Conservation (phyloP, 768 basidiomycete species). For the Kwoniella mangroviensis region DNA sequence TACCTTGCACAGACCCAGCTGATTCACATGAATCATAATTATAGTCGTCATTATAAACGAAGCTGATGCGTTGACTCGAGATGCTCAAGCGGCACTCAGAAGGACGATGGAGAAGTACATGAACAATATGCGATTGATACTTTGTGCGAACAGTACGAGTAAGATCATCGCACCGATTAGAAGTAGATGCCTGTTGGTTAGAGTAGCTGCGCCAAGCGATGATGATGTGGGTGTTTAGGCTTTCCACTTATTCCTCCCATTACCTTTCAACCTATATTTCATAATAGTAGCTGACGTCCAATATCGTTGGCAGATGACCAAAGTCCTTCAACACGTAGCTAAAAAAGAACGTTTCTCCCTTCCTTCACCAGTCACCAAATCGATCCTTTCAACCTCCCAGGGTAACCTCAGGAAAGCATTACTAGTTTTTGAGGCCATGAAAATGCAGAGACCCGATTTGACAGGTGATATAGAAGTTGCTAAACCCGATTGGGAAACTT, state of each 20-base stretch:
- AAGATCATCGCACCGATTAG: slow-evolving; percentile 96
- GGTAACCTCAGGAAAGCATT: slow-evolving; percentile 96
- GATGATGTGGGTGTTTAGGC: slow-evolving; percentile 75
- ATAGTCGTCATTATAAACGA: slow-evolving; percentile 98
- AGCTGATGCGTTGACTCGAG: slow-evolving; percentile 89
- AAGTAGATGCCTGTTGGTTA: slow-evolving; percentile 88
- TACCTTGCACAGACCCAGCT: not conserved
- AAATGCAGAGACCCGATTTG: slow-evolving; percentile 94
- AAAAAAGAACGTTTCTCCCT: slow-evolving; percentile 77
- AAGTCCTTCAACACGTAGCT: slow-evolving; percentile 77
- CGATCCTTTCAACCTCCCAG: slow-evolving; percentile 77
- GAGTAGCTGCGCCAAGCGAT: slow-evolving; percentile 82
- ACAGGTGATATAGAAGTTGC: slow-evolving; percentile 78
- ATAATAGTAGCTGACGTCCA: no score
- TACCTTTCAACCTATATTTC: no score
- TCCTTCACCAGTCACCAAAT: slow-evolving; percentile 73
- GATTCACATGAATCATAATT: not conserved
- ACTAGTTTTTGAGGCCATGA: slow-evolving; percentile 89
- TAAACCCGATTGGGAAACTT: slow-evolving; percentile 99
- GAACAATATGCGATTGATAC: slow-evolving; percentile 93
- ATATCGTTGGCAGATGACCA: no score
- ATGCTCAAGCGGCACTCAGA: slow-evolving; percentile 94
- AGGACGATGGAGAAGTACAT: slow-evolving; percentile 99
- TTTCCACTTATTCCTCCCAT: slow-evolving; percentile 3
- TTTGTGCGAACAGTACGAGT: slow-evolving; percentile 94